Base-by-base conservation (phyloP, 2,329 filamentous ascomycete species). In the Fusarium globosum region DNA sequence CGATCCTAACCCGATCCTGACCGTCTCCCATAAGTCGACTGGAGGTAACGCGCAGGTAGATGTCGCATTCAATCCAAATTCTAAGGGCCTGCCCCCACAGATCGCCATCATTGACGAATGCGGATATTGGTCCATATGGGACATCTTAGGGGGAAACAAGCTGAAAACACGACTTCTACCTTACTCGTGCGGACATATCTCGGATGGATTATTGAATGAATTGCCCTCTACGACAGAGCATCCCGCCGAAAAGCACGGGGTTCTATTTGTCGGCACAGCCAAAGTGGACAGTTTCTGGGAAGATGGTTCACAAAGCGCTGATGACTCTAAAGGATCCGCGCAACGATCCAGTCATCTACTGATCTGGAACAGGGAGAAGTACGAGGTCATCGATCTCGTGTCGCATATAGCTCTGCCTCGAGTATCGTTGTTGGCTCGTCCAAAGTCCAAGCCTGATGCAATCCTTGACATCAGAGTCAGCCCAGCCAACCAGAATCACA, bases 41-140 rank as follows among this genome's bases (percentile, higher is more conserved):
- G 90, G 88, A 4, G 88, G 87, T 3, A 82, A 81, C 36, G 78
- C 85, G 2, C 91, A 93, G 75, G 86, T 86, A 0, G 91, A 95
- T 80, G 84, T 93, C 7, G 81, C 88, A 0, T 93, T 95, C 79
- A 92, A 91, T 71, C 88, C 91, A 1, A 80, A 81, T 8, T 77
- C 77, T 10, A 72, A 68, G 23, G 78, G 82, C 65, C 72, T 88
- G 82, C 79, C 88, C 85, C 87, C 89, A 3, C 91, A 93, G 75
- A 82, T 95, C 59, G 91, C 86, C 21, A 84, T 94, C 33, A 84
- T 95, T 23, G 91, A 95, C 75, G 85, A 89, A 58, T 82, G 82
- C 39, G 92, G 92, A 3, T 85, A 83, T 65, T 95, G 93, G 93
- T 90, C 85, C 48, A 80, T 94, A 8, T 94, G 91, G 90, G 86